A percentile compares a stretch with the other conserved stretches of the same genome.
Evolutionary conservation across 2,329 filamentous ascomycete genomes (phyloP).

Genomic region (Pyrenophora tritici-repentis): DNA sequence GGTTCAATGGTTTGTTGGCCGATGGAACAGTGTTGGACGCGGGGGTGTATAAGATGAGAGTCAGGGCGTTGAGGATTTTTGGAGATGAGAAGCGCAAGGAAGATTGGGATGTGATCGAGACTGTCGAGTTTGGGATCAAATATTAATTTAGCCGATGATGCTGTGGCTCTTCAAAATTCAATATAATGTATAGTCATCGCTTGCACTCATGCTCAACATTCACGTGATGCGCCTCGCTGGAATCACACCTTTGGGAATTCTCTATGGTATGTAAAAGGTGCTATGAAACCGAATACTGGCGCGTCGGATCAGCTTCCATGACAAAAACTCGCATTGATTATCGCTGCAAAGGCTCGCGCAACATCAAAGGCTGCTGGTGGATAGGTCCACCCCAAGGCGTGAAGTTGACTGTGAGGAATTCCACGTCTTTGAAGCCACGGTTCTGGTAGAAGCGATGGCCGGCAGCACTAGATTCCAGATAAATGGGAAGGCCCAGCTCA

Average conservation of each 20-base stretch:
- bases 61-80: conserved; percentile 19
- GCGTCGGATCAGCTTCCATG: too few species aligned
- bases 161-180: too few species aligned
- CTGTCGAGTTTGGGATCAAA: background rate
- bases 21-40: conserved; percentile 19
- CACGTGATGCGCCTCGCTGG: too few species aligned
- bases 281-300: too few species aligned
- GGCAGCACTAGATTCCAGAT: conserved; percentile 31
- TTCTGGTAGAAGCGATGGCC: conserved; percentile 31
- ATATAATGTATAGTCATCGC: too few species aligned
- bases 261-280: too few species aligned
- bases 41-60: conserved; percentile 18
- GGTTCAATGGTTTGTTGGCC: conserved; percentile 22
- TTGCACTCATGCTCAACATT: too few species aligned
- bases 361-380: conserved; percentile 32
- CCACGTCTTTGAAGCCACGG: conserved; percentile 33
- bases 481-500: conserved; percentile 28
- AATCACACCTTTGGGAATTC: too few species aligned
- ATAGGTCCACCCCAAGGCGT: conserved; percentile 19
- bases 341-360: conserved; percentile 6
- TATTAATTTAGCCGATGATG: background rate
- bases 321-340: too few species aligned
- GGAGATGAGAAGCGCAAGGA: background rate
- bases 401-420: conserved; percentile 23
- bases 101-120: conserved; percentile 1